Conservation (phyloP, 2,329 filamentous ascomycete genomes). For the Ophiognomonia clavigignenti-juglandacearum region DNA sequence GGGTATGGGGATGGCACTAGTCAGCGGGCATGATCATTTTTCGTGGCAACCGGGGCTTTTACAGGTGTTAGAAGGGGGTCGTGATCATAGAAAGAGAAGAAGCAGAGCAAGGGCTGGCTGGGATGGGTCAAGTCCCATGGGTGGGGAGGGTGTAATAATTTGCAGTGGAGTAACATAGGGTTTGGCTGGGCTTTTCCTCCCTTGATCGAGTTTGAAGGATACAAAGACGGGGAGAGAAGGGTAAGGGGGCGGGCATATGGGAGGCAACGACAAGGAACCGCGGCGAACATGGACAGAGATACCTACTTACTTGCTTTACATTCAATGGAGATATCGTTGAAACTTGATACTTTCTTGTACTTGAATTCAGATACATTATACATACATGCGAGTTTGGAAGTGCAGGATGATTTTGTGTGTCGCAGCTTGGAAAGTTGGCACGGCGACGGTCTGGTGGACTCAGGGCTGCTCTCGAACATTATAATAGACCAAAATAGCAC, state of each 20-base stretch:
- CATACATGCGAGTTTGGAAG: too few relatives aligned
- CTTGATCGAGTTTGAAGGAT: not conserved
- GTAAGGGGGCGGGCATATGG: not conserved
- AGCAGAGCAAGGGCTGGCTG: not conserved
- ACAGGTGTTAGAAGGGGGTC: not conserved
- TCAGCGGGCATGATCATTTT: slow-evolving; percentile 15
- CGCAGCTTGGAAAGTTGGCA: not conserved
- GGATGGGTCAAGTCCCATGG: not conserved
- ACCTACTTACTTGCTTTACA: slow-evolving; percentile 5
- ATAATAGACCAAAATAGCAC: too few relatives aligned
- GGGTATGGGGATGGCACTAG: slow-evolving; percentile 16
- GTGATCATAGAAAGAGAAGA: not conserved
- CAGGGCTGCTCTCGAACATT: too few relatives aligned
- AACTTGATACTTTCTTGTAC: too few relatives aligned
- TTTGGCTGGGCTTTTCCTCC: not conserved
- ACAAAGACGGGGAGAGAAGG: not conserved
- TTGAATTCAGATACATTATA: not conserved
- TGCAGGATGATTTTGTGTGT: not conserved
- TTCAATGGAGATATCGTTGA: not conserved
- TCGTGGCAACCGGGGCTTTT: not conserved
- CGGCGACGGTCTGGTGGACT: too few relatives aligned
- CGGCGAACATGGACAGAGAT: slow-evolving; percentile 3
- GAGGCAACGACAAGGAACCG: slow-evolving; percentile 9
- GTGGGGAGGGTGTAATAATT: slow-evolving; percentile 9
- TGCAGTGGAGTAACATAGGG: slow-evolving; percentile 2